These are phyloP conservation scores for Backusella luteola DNA, from an alignment of 192 early-diverging fungal species.

Conservation along the genomic window DNA sequence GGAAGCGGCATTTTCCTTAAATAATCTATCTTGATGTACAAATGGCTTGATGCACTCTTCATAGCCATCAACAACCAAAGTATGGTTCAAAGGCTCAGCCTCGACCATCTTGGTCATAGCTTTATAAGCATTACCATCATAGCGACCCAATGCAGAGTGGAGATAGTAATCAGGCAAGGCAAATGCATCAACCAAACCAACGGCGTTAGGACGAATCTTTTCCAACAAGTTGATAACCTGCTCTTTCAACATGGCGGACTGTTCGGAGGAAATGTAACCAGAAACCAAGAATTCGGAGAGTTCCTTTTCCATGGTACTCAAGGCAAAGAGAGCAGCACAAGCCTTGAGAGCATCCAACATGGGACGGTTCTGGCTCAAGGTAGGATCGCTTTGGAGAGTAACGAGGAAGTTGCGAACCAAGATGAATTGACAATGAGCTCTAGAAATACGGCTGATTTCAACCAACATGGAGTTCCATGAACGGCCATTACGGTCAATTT, in stretches of 20 bases:
- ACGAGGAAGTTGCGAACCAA: constrained; percentile 71
- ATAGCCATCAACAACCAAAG: constrained; percentile 55
- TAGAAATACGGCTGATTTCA: constrained; percentile 67
- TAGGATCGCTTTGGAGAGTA: constrained; percentile 47
- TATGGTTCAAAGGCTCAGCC: constrained; percentile 72
- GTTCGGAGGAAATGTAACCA: constrained; percentile 50
- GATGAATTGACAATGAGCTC: constrained; percentile 77
- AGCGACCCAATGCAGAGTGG: constrained; percentile 73
- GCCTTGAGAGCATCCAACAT: constrained; percentile 45
- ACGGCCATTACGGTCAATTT: constrained; percentile 58
- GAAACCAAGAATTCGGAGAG: constrained; percentile 58
- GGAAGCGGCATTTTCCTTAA: constrained; percentile 9
- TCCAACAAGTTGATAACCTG: constrained; percentile 54
- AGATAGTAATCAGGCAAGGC: constrained; percentile 72
- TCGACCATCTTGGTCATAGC: constrained; percentile 71
- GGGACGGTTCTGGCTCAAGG: constrained; percentile 33
- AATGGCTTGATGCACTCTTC: constrained; percentile 44
- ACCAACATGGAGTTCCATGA: constrained; percentile 80
- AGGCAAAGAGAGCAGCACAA: constrained; percentile 51
- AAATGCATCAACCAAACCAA: constrained; percentile 80
- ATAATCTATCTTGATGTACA: constrained; percentile 19
- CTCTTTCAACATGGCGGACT: constrained; percentile 49
- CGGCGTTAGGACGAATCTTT: constrained; percentile 69
- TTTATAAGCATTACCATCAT: constrained; percentile 79
- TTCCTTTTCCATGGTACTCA: constrained; percentile 67